Conservation (phyloP, 2,329 filamentous ascomycete species). For the Onygenales sp. region DNA sequence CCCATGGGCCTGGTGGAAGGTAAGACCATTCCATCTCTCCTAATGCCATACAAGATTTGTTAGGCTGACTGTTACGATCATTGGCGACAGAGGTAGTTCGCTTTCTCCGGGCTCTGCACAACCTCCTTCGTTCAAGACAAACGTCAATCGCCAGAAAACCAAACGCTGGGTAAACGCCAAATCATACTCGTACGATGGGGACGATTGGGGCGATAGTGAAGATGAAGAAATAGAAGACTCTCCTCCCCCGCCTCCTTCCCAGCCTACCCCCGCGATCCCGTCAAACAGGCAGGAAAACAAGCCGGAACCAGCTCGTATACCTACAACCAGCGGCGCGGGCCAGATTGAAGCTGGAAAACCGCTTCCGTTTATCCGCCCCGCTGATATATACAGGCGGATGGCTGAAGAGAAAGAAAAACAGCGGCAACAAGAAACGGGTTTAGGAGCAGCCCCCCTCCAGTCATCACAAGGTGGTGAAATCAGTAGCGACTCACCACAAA, state of each 20-base stretch:
- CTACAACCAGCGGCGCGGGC: conserved; percentile 9
- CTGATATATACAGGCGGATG: conserved; percentile 67
- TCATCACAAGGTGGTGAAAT: conserved; percentile 5
- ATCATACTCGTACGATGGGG: conserved; percentile 76
- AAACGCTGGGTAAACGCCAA: conserved; percentile 94
- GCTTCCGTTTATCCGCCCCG: conserved; percentile 59
- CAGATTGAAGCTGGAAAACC: conserved; percentile 37
- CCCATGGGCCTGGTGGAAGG: conserved; percentile 4
- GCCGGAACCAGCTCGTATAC: conserved; percentile 19
- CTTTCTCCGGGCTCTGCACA: conserved; percentile 19
- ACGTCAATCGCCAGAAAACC: conserved; percentile 81
- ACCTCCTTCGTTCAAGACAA: conserved; percentile 62
- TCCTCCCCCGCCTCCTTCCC: conserved; percentile 35
- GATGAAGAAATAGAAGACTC: conserved; percentile 56
- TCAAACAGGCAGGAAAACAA: conserved; percentile 7
- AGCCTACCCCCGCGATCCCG: conserved; percentile 8
- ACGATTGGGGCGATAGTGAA: conserved; percentile 73
- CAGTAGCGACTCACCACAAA: too few relatives aligned
- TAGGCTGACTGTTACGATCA: neutral
- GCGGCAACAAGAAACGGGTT: conserved; percentile 43
- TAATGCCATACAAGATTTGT: neutral
- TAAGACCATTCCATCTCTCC: conserved; percentile 1
- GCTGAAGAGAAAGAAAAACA: conserved; percentile 55
- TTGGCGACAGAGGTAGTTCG: conserved; percentile 13
- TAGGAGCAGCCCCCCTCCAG: conserved; percentile 1